Percentiles rank a stretch among this genome's conserved stretches.
Conservation (phyloP, 2,329 filamentous ascomycete species). For the Colletotrichum sp. region DNA sequence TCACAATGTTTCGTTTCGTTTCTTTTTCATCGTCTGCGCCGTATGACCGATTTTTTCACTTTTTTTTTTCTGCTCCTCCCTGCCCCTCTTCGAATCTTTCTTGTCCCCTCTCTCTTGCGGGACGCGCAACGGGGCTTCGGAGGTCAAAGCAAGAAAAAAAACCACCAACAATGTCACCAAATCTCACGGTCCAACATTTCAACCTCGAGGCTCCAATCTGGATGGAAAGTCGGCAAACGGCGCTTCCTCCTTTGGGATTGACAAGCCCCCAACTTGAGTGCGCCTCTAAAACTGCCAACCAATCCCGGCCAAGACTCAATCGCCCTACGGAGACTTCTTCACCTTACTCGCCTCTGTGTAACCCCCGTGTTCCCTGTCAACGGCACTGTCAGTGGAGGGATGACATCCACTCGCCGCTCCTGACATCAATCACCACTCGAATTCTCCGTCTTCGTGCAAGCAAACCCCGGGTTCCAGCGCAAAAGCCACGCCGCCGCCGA, state of each 20-base stretch:
- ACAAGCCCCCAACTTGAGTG: not conserved
- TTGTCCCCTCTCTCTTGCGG: not conserved
- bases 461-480: not conserved
- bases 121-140: not conserved
- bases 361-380: not conserved
- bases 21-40: not conserved
- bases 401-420: constrained; percentile 8
- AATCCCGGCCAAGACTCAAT: not conserved
- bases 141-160: not conserved
- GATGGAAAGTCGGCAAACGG: not conserved
- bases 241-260: not conserved
- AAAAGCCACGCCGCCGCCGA: not conserved
- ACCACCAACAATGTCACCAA: not conserved
- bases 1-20: constrained; percentile 12
- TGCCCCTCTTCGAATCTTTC: not conserved
- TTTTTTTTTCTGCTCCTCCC: not conserved
- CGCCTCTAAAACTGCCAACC: not conserved
- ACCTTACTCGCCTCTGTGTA: not conserved
- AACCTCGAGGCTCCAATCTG: not conserved
- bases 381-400: constrained; percentile 4
- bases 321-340: not conserved
- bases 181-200: not conserved
- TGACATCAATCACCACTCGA: constrained; percentile 4
- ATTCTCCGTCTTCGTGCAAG: not conserved
- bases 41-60: not conserved